Base-by-base conservation (phyloP, 192 early-diverging fungal species). In the Endogone sp. region DNA sequence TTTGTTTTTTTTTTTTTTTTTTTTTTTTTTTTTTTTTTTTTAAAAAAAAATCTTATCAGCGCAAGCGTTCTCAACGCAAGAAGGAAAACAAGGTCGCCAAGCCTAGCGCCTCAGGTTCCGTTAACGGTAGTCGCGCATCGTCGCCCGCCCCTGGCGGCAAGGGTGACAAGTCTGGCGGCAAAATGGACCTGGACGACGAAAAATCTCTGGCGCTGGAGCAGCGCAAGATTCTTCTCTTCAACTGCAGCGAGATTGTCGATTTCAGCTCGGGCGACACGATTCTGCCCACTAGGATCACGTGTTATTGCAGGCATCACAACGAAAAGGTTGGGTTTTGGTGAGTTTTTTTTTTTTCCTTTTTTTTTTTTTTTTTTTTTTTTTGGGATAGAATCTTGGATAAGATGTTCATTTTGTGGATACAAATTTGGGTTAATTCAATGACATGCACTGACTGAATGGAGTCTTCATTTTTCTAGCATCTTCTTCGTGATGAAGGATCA, bases 221-320 rank as follows among this genome's bases (percentile, higher is more conserved):
- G 62, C 83, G 86, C 69, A 92, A 92, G 56, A 91, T 95, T 23
- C 74, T 97, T 2, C 86, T 97, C 11, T 97, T 97, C 72, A 97
- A 96, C 76, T 93, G 92, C 79, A 85, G 81, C 64, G 90, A 92
- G 31, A 79, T 94, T 59, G 86, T 95, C 23, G 93, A 96, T 72
- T 96, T 98, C 64, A 88, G 83, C 77, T 88, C 89, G 61, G 96
- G 96, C 58, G 95, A 96, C 72, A 88, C 90, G 1, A 88, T 94
- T 63, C 81, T 98, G 29, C 95, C 96, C 25, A 93, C 94, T n/a
- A 86, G 96, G 44, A 95, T 98, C 64, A 97, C 96, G 11, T 98
- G 96, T 82, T 98, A 98, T 71, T 97, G 94, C 76, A 85, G 96
- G 13, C 96, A 98, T 71, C 95, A 97, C 74, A 84, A 88, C 75